Base-by-base conservation (phyloP, 2,329 filamentous ascomycete genomes). In the Basipetospora chlamydospora region DNA sequence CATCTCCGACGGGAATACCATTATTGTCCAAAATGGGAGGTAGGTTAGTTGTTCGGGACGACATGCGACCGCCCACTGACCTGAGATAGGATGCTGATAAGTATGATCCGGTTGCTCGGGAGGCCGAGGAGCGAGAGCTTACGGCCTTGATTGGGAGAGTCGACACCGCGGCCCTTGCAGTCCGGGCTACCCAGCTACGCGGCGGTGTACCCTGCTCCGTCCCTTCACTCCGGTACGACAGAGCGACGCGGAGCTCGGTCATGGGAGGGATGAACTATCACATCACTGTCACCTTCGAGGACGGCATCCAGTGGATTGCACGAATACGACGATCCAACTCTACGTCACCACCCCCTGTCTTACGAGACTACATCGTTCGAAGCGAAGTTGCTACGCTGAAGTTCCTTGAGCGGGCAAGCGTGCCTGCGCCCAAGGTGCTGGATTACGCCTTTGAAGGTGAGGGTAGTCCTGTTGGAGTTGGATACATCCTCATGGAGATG, bases 221-320 rank as follows among this genome's bases (percentile, higher is more conserved):
- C n/a, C 45, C 50, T 10, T 47, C 51, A 17, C 49, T 60, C 23
- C 42, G 48, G n/a, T 58, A 61, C 49, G 50, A 60, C 38, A 46
- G 44, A 44, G 42, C 43, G 3, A 54, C 41, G 16, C 49, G 46
- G 32, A 53, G 44, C 26, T 54, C 56, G 5, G 50, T 61, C 0
- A 64, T 65, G 55, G 59, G 59, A 2, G 57, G 58, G 3, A 60
- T 58, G 54, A 63, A 65, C 42, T 65, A 58, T 43, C 58, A 65
- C 41, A 42, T 60, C 28, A 53, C 59, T 26, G 44, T 66, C 34
- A 39, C 33, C 6, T 66, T 66, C 40, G 51, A 60, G 5, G 61
- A 65, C 43, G 57, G 57, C 28, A 41, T 59, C 18, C 48, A 41
- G 31, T 65, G 60, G 62, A 48, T 65, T 2, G 57, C 58, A 13